Percentiles rank a stretch among this genome's conserved stretches.
Conservation (phyloP, 257 asterid genomes). For the Primulina huaijiensis region DNA sequence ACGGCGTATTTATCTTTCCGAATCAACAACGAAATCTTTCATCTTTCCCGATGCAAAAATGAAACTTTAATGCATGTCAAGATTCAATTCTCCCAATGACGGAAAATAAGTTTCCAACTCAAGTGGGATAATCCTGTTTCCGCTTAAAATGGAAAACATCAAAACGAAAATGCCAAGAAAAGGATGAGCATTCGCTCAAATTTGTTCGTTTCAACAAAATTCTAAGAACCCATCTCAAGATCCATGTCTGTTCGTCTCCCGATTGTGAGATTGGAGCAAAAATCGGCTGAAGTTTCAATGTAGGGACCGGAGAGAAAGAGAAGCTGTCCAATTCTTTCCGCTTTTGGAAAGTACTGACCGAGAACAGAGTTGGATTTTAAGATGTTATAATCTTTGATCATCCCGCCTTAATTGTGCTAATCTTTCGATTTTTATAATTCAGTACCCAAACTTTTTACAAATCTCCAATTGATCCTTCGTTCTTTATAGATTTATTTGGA, state of each 20-base stretch:
- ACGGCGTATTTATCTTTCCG: neutral
- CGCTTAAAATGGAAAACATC: constrained; percentile 20
- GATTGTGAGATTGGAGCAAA: constrained; percentile 21
- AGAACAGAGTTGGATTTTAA: constrained; percentile 16
- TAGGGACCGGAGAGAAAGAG: constrained; percentile 31
- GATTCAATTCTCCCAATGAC: neutral
- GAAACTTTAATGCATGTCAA: neutral
- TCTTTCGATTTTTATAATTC: constrained; percentile 19
- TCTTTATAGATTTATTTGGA: neutral
- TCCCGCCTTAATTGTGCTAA: constrained; percentile 59
- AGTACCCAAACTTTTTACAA: neutral
- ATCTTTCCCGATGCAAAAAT: constrained; percentile 4
- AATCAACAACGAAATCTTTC: constrained; percentile 12
- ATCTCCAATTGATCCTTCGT: neutral
- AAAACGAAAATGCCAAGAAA: constrained; percentile 14
- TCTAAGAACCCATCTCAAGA: constrained; percentile 33
- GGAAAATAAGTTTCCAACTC: constrained; percentile 20
- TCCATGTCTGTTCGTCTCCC: constrained; percentile 25
- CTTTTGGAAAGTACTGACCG: constrained; percentile 30
- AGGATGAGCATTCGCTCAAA: neutral
- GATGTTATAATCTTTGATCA: constrained; percentile 29
- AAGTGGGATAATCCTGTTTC: constrained; percentile 12
- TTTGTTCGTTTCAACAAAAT: constrained; percentile 6
- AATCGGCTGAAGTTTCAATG: constrained; percentile 22
- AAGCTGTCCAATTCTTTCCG: constrained; percentile 29